phyloP scores from a whole-genome alignment of 495 filamentous ascomycete genomes.

The Cercophora scortea region DNA sequence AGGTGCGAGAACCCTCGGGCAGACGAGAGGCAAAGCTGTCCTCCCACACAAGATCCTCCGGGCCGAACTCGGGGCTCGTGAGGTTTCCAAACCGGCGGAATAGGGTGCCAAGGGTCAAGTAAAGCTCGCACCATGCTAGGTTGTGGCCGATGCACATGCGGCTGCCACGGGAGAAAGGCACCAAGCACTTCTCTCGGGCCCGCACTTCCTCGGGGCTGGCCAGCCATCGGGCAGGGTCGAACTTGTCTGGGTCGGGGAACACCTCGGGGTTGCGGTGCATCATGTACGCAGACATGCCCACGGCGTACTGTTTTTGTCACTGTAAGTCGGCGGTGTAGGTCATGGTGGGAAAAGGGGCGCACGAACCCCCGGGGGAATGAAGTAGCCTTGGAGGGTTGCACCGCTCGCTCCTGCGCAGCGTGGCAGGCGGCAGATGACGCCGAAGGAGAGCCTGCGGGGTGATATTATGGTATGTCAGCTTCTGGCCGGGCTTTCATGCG shows the following conservation, averaged over 20 bases:
- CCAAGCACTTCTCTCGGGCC: conserved; percentile 23
- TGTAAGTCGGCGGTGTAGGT: background rate
- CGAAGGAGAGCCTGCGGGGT: conserved; percentile 8
- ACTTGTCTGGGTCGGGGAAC: background rate
- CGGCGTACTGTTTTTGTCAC: conserved; percentile 9
- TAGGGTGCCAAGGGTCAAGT: conserved; percentile 35
- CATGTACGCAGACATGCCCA: conserved; percentile 18
- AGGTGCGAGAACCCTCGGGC: background rate
- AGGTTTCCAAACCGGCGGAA: conserved; percentile 32
- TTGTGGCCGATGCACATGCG: conserved; percentile 35
- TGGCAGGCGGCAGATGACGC: conserved; percentile 20
- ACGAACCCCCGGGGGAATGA: conserved; percentile 4
- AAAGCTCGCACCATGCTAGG: conserved; percentile 41
- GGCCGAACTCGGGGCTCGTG: conserved; percentile 18
- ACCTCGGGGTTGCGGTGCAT: conserved; percentile 14
- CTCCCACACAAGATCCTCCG: conserved; percentile 3
- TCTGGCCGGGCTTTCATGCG: background rate
- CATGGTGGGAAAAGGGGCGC: background rate
- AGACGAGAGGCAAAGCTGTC: conserved; percentile 3
- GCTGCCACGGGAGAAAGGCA: conserved; percentile 35
- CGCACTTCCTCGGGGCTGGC: conserved; percentile 11
- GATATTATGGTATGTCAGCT: background rate
- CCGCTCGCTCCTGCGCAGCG: conserved; percentile 5
- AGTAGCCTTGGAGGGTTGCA: conserved; percentile 8
- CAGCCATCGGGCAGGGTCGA: conserved; percentile 36